Evolutionary conservation across 1,284 basidiomycete species (phyloP).

Genomic region (Cystobasidium slooffiae): DNA sequence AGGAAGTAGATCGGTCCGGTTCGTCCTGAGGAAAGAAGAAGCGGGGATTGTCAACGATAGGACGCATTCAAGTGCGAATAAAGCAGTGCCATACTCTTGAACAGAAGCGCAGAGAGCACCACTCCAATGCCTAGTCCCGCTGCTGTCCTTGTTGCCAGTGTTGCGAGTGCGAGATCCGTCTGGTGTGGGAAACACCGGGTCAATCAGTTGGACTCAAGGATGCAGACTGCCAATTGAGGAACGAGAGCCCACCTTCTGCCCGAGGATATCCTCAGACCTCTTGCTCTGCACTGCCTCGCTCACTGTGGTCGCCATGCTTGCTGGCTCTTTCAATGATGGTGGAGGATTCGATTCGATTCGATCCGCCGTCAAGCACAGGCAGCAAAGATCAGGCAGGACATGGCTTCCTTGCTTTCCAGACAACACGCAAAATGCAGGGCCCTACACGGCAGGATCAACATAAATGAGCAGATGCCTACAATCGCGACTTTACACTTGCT

Average conservation of each 20-base stretch:
- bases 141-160: constrained; percentile 69
- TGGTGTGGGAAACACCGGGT: constrained; percentile 20
- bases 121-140: constrained; percentile 94
- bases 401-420: no score
- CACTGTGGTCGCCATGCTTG: constrained; percentile 12
- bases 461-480: no score
- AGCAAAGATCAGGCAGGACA: not conserved
- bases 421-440: no score
- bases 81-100: constrained; percentile 76
- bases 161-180: constrained; percentile 57
- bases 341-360: not conserved
- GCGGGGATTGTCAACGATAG: not conserved
- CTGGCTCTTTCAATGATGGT: not conserved
- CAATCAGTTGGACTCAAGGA: no score
- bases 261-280: constrained; percentile 39
- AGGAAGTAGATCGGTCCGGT: constrained; percentile 94
- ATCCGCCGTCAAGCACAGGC: not conserved
- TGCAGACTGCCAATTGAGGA: not conserved
- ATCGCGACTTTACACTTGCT: no score
- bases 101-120: constrained; percentile 89
- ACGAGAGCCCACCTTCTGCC: constrained; percentile 31
- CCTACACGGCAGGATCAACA: no score
- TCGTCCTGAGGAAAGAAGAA: constrained; percentile 68
- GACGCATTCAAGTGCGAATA: constrained; percentile 39
- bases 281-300: constrained; percentile 19